These are phyloP conservation scores for Buxus sempervirens DNA, from an alignment of 164 flowering plant genomes.

Conservation along the genomic window DNA sequence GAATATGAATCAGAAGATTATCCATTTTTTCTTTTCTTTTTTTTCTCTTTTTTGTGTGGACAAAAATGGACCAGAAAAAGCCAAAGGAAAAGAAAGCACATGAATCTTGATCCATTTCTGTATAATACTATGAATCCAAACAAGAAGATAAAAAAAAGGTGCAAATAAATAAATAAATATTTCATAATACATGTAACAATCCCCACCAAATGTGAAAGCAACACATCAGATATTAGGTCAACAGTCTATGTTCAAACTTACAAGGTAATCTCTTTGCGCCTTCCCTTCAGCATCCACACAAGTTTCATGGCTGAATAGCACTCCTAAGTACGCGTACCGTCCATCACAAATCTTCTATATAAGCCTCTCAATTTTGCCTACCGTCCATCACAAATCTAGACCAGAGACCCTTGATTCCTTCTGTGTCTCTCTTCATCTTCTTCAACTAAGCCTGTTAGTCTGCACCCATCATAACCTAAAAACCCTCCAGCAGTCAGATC, in stretches of 20 bases:
- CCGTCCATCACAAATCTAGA: neutral
- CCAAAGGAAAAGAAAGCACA: too few species aligned
- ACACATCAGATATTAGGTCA: too few species aligned
- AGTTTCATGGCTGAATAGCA: neutral
- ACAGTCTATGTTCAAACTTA: conserved; percentile 3
- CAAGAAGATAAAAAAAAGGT: too few species aligned
- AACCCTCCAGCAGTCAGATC: neutral
- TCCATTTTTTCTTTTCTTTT: too few species aligned
- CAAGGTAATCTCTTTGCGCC: conserved; percentile 1
- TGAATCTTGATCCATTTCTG: too few species aligned
- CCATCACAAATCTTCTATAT: neutral
- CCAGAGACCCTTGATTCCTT: neutral
- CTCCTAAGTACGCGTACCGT: neutral
- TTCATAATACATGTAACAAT: too few species aligned
- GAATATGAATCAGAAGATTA: too few species aligned
- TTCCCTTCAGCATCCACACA: conserved; percentile 4
- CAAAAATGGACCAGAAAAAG: too few species aligned
- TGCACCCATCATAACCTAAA: neutral
- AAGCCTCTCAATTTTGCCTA: neutral
- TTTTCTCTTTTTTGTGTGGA: too few species aligned
- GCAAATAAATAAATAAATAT: too few species aligned
- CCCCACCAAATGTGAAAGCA: too few species aligned
- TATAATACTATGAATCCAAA: too few species aligned
- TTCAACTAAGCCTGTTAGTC: neutral
- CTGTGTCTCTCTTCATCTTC: neutral